Evolutionary conservation across 2,329 filamentous ascomycete genomes (phyloP).

Genomic region (Nemania diffusa): DNA sequence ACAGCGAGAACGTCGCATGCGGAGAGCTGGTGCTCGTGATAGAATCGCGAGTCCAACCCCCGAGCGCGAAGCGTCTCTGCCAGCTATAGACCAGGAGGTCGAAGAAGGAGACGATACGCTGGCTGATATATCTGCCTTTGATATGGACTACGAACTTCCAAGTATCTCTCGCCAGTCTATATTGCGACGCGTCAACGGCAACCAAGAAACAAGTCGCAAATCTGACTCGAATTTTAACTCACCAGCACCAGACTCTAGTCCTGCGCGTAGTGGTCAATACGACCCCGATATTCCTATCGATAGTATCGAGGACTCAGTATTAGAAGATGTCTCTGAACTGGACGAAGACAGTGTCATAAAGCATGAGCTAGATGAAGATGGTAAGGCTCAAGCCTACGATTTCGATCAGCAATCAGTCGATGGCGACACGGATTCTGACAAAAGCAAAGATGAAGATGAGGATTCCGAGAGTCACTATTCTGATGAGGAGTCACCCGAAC

Average conservation of each 20-base stretch:
- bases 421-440: slow-evolving; percentile 45
- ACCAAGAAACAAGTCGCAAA: slow-evolving; percentile 63
- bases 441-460: slow-evolving; percentile 56
- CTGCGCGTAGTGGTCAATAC: slow-evolving; percentile 68
- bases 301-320: slow-evolving; percentile 77
- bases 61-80: slow-evolving; percentile 55
- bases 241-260: slow-evolving; percentile 67
- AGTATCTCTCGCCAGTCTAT: slow-evolving; percentile 95
- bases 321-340: slow-evolving; percentile 61
- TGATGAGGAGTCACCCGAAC: slow-evolving; percentile 52
- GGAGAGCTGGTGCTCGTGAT: slow-evolving; percentile 67
- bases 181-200: slow-evolving; percentile 83
- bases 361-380: slow-evolving; percentile 68
- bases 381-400: slow-evolving; percentile 73
- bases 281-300: slow-evolving; percentile 93
- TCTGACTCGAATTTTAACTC: slow-evolving; percentile 74
- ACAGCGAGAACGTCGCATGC: slow-evolving; percentile 75
- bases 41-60: slow-evolving; percentile 56
- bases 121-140: slow-evolving; percentile 68
- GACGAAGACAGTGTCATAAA: slow-evolving; percentile 72
- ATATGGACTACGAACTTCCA: slow-evolving; percentile 72
- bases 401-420: slow-evolving; percentile 67
- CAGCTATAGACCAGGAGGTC: slow-evolving; percentile 59
- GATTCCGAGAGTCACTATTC: slow-evolving; percentile 68
- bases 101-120: slow-evolving; percentile 69